phyloP scores from a whole-genome alignment of 2,329 filamentous ascomycete genomes.

The Fusarium xylarioides region DNA sequence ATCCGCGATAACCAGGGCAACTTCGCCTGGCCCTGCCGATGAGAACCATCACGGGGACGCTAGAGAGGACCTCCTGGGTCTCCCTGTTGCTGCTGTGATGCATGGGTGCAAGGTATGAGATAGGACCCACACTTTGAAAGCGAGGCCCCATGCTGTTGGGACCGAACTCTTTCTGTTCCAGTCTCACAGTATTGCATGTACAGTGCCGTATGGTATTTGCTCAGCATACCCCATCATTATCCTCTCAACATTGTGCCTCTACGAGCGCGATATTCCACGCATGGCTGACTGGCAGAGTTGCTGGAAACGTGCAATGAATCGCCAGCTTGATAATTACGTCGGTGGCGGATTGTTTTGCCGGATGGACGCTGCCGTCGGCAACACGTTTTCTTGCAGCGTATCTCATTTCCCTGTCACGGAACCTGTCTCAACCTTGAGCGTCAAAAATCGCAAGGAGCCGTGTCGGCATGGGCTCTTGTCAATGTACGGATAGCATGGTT shows the following conservation, averaged over 20 bases:
- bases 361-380: slow-evolving; percentile 41
- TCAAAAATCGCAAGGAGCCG: not conserved
- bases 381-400: slow-evolving; percentile 11
- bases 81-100: slow-evolving; percentile 28
- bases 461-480: not conserved
- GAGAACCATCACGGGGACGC: slow-evolving; percentile 37
- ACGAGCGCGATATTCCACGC: slow-evolving; percentile 31
- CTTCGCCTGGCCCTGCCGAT: slow-evolving; percentile 26
- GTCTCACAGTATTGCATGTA: not conserved
- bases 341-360: slow-evolving; percentile 40
- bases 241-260: slow-evolving; percentile 19
- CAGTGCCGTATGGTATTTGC: slow-evolving; percentile 6
- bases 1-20: slow-evolving; percentile 42
- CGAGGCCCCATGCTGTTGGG: slow-evolving; percentile 39
- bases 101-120: slow-evolving; percentile 17
- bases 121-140: slow-evolving; percentile 34
- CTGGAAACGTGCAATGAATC: slow-evolving; percentile 33
- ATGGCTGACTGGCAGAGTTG: slow-evolving; percentile 11
- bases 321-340: slow-evolving; percentile 36
- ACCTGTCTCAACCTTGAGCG: slow-evolving; percentile 4
- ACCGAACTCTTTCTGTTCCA: slow-evolving; percentile 7
- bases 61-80: slow-evolving; percentile 12
- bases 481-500: not conserved
- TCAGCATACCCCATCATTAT: not conserved
- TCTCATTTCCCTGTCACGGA: slow-evolving; percentile 15